phyloP scores from a whole-genome alignment of 768 basidiomycete species.

The Hydnomerulius pinastri region DNA sequence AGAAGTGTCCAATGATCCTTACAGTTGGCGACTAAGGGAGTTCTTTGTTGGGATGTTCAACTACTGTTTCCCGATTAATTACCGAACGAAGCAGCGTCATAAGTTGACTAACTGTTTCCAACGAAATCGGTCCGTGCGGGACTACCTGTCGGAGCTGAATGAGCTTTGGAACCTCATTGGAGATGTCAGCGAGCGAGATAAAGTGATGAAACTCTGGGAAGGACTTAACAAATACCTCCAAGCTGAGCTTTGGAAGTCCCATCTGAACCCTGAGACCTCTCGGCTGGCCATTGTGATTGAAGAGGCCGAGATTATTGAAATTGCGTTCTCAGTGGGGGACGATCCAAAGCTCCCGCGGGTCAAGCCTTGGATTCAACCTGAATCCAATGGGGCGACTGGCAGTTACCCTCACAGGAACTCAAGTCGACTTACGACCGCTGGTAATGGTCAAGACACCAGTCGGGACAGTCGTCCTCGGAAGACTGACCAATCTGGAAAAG shows the following conservation, averaged over 20 bases:
- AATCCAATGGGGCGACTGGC: too few species aligned
- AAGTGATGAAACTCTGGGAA: constrained; percentile 37
- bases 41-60: constrained; percentile 36
- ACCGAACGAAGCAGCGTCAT: constrained; percentile 24
- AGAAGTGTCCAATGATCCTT: constrained; percentile 14
- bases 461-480: too few species aligned
- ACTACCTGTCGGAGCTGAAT: constrained; percentile 33
- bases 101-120: constrained; percentile 25
- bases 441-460: too few species aligned
- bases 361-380: too few species aligned
- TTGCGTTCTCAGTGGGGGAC: too few species aligned
- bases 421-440: too few species aligned
- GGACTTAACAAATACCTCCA: constrained; percentile 31
- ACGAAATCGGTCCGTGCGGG: constrained; percentile 24
- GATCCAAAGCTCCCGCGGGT: too few species aligned
- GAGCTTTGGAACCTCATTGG: constrained; percentile 34
- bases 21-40: constrained; percentile 20
- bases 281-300: too few species aligned
- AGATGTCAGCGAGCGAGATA: constrained; percentile 19
- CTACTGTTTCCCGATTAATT: constrained; percentile 36
- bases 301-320: too few species aligned
- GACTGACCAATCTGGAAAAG: too few species aligned
- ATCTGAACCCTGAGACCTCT: not conserved
- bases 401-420: too few species aligned
- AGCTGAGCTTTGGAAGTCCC: constrained; percentile 26